Base-by-base conservation (phyloP, 2,329 filamentous ascomycete genomes). In the Neofusicoccum sp. region DNA sequence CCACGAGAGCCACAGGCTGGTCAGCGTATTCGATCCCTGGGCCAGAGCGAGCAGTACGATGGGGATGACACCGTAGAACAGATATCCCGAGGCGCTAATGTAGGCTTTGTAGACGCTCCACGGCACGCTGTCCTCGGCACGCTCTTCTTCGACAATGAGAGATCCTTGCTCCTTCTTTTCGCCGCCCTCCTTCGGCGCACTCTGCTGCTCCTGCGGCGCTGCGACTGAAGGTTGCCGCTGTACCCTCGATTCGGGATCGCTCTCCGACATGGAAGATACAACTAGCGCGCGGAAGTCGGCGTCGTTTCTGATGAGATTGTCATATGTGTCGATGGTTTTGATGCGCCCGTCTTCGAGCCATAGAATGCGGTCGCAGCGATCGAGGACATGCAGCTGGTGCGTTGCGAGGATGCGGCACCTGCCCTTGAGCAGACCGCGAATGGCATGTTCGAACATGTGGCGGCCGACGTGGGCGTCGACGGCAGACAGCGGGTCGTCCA, bases 1-100 rank as follows among this genome's bases (percentile, higher is more conserved):
- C 79, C 88, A 97, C 0, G 93, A 94, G 1, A 98, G 85, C 94
- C 94, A 98, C 61, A 98, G 78, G 71, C 90, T 93, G 12, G 93
- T 97, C 68, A 87, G 84, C 66, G 98, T 93, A 72, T 96, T 97
- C 65, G 90, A 85, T 6, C 89, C 92, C 71, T 97, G 93, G 0
- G 91, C 88, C 9, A 93, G 72, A 4, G 91, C 74, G 9, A 96
- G 82, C 3, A 92, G 76, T 29, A 86, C 64, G 3, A 92, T 74
- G 4, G 94, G 75, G 8, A 86, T 66, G 0, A 89, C 84, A 1
- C 87, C 89, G 64, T 91, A 88, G 67, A 90, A 77, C 6, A 91
- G 80, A 6, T 86, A 86, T 4, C 91, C 91, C 0, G 91, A 91
- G 6, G 92, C 89, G 66, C 81, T 81, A 68, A 96, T 84, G 70